Conservation (phyloP, 441 rosid genomes). For the Corymbia calophylla region DNA sequence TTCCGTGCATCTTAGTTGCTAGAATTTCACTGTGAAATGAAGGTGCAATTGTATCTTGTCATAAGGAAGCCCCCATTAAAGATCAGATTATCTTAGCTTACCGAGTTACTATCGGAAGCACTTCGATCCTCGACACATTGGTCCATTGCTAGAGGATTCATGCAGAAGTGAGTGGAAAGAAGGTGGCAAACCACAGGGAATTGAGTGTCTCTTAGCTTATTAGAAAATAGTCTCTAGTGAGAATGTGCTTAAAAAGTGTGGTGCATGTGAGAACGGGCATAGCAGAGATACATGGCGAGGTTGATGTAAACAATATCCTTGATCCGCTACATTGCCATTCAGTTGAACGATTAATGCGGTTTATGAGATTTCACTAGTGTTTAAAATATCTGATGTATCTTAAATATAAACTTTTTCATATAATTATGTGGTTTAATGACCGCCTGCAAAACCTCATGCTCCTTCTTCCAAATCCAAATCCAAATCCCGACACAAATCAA, state of each 20-base stretch:
- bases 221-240: neutral
- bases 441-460: too few relatives aligned
- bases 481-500: too few relatives aligned
- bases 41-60: neutral
- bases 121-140: neutral
- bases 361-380: neutral
- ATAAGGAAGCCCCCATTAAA: neutral
- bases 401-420: too few relatives aligned
- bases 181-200: neutral
- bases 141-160: neutral
- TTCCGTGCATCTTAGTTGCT: neutral
- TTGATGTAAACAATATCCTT: neutral
- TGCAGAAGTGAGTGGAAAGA: neutral
- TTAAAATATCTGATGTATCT: neutral
- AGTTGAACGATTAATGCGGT: neutral
- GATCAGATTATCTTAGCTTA: neutral
- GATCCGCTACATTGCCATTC: neutral
- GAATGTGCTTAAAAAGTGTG: neutral
- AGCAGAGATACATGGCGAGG: neutral
- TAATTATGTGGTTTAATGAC: neutral
- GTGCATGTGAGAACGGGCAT: neutral
- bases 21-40: neutral
- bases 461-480: too few relatives aligned
- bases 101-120: neutral
- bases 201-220: neutral